Base-by-base conservation (phyloP, 2,329 filamentous ascomycete genomes). In the Ascochyta rabiei region DNA sequence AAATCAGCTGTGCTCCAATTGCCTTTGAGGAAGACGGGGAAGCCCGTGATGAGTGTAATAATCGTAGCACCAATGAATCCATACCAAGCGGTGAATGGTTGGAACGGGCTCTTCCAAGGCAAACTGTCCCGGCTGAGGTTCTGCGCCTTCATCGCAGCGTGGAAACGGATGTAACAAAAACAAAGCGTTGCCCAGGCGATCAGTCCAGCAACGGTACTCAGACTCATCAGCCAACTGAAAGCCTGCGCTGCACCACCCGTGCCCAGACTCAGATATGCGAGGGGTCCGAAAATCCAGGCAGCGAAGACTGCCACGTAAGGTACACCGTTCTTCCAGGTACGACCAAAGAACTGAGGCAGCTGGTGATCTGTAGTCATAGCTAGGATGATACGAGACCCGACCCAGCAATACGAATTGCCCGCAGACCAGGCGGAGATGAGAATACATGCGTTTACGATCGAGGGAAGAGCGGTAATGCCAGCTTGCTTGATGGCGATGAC, bases 221-320 rank as follows among this genome's bases (percentile, higher is more conserved):
- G 72, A 43, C 82, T 88, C 24, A 90, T 83, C 59, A 91, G 85
- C 89, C 89, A 91, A 43, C 81, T 79, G 59, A 91, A 79, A 0
- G 91, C 89, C 24, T 62, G 60, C 12, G 86, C 82, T 2, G 87
- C 82, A 0, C 85, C 81, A 46, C 81, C 81, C 52, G 84, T 80
- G 9, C 84, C 86, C n/a, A 93, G 81, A 72, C 92, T 88, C 39
- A 92, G 77, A 72, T 91, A 93, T 2, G 86, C 83, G 4, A 93
- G 78, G 10, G 58, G 63, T 0, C 48, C 51, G 13, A 64, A 57
- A 0, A 90, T 77, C 4, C 86, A 82, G 56, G 93, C 84, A 1
- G 83, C 72, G 16, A 86, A 71, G 1, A 75, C 64, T 12, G 92
- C 88, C 62, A 86, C 89, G 71, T 88, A 90, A 0, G 90, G 90